Evolutionary conservation across 2,329 filamentous ascomycete genomes (phyloP), one percentile per base, ranked within the genome.

Genomic region (Blastomyces parvus): DNA sequence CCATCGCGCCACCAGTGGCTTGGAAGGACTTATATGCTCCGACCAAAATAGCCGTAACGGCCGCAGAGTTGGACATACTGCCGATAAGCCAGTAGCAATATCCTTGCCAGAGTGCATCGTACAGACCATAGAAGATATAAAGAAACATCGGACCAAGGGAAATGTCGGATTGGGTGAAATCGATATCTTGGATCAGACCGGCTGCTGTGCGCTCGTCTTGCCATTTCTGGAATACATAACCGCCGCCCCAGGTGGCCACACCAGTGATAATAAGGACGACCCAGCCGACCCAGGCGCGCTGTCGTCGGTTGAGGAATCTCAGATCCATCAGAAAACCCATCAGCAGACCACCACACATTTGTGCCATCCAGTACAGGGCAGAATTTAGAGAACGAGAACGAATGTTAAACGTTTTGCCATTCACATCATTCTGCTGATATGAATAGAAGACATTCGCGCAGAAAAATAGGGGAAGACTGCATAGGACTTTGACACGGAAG

Each of bases 91-190:
- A 88, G 77, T 88, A 87, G 60, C 84, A 83, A 66, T 78, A 82
- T 2, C 82, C 84, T 72, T 88, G 86, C 85, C 85, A 88, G 22
- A 85, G 79, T 1, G 86, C 84, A 71, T 89, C 87, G 69, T 85
- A 87, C 65, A 84, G 81, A 50, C 87, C 86, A 70, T 88, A 89
- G 74, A 87, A 88, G 71, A 88, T 85, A 77, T 88, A 88, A 17
- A 89, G 76, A 69, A 88, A 84, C 69, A 89, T 86, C 11, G 86
- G 86, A 0, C 85, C 86, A 6, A 80, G 79, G 60, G 83, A 86
- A 50, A 80, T 76, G 11, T 52, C 27, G 50, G 73, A 66, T 46
- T 79, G 80, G 40, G 73, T 79, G 65, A 78, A 83, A 69, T 83
- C 80, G 62, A 82, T 71, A 60, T 79, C 75, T 62, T 81, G 76